A percentile compares a stretch with the other conserved stretches of the same genome.
Evolutionary conservation across 1,284 basidiomycete genomes (phyloP).

Genomic region (Boletus semigastroideus): DNA sequence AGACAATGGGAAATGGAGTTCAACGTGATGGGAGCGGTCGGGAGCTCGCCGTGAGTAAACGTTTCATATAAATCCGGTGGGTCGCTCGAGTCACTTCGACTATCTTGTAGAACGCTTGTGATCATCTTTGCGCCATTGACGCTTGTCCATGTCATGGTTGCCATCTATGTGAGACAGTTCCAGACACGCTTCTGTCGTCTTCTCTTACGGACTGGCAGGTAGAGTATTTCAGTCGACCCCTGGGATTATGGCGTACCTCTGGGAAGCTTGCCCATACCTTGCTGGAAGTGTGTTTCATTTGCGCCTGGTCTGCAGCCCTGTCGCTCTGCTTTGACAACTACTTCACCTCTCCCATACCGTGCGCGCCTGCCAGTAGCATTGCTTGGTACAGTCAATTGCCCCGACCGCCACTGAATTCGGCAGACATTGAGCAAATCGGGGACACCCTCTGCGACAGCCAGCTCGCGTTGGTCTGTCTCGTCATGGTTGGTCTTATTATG

Average conservation of each 20-base stretch:
- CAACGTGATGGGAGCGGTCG: constrained; percentile 66
- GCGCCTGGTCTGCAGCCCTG: constrained; percentile 88
- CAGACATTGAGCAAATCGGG: constrained; percentile 43
- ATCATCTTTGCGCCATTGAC: constrained; percentile 87
- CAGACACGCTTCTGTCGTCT: background rate
- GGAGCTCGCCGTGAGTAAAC: constrained; percentile 71
- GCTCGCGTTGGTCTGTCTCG: constrained; percentile 71
- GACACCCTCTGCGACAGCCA: constrained; percentile 68
- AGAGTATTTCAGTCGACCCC: constrained; percentile 88
- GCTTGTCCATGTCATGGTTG: constrained; percentile 81
- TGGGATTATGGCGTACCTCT: constrained; percentile 87
- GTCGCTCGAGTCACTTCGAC: constrained; percentile 10
- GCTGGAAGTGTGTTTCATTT: constrained; percentile 85
- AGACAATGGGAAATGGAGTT: constrained; percentile 55
- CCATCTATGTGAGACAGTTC: constrained; percentile 63
- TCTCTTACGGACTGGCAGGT: constrained; percentile 46
- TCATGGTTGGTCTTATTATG: constrained; percentile 70
- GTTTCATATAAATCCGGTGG: background rate
- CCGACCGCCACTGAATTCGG: constrained; percentile 43
- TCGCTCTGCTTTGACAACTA: constrained; percentile 89
- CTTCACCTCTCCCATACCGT: constrained; percentile 84
- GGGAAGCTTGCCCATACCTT: constrained; percentile 79
- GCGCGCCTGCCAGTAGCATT: constrained; percentile 55
- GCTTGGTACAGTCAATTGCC: constrained; percentile 71
- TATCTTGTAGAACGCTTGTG: constrained; percentile 63